phyloP scores from a whole-genome alignment of 768 basidiomycete genomes.

The Termitomyces sp. region DNA sequence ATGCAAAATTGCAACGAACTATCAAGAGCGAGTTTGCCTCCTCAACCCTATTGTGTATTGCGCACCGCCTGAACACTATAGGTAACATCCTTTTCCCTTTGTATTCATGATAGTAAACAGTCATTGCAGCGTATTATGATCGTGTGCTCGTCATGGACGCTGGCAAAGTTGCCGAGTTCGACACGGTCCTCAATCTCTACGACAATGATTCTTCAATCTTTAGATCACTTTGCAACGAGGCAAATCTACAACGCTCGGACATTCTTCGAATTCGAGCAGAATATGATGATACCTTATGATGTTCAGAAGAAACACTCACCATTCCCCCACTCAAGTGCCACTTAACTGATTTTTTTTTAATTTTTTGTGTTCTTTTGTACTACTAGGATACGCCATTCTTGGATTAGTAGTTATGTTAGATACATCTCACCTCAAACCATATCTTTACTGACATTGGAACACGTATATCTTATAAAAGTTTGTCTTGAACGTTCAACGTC shows the following conservation, averaged over 20 bases:
- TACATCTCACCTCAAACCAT: neutral
- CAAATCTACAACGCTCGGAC: conserved; percentile 47
- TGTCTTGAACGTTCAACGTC: neutral
- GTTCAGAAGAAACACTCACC: neutral
- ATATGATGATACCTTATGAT: conserved; percentile 11
- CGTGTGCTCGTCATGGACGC: conserved; percentile 68
- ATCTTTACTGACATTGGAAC: neutral
- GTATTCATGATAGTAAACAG: neutral
- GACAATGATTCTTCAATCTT: conserved; percentile 61
- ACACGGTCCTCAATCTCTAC: conserved; percentile 63
- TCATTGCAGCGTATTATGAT: conserved; percentile 50
- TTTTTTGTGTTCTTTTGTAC: neutral
- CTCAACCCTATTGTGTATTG: conserved; percentile 51
- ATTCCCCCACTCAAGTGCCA: neutral
- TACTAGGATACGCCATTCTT: neutral
- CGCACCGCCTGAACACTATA: conserved; percentile 55
- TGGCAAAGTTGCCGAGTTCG: conserved; percentile 66
- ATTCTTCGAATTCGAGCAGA: conserved; percentile 46
- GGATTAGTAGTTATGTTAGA: no score
- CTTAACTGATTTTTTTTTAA: no score
- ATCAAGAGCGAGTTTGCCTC: conserved; percentile 55
- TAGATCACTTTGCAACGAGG: conserved; percentile 64
- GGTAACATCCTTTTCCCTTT: conserved; percentile 19
- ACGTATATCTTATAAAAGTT: neutral
- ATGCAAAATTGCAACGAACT: conserved; percentile 54